Evolutionary conservation across 352 stramenopile genomes (phyloP), one percentile per base, ranked within the genome.

Genomic region (Globisporangium polare): DNA sequence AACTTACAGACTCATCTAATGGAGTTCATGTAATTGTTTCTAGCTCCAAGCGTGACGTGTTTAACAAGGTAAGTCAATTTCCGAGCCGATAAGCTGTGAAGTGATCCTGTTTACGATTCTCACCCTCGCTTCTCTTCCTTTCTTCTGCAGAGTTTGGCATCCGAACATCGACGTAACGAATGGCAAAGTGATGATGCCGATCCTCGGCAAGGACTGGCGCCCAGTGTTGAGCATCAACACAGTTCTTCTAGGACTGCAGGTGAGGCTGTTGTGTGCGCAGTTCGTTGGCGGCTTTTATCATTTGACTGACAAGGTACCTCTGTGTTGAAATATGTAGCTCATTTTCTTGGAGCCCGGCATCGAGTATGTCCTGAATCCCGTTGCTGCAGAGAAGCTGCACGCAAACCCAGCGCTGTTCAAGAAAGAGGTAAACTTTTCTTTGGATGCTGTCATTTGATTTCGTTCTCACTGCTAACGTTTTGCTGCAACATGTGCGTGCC

Each of bases 141-240:
- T 17, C 49, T 35, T 63, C 17, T 27, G 10, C 59, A 92, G 86
- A 68, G 79, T 90, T 22, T 95, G 86, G 86, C 86, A 95, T 76
- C 86, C 86, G 0, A 95, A 93, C 60, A 79, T 95, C 22, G 86
- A 95, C 63, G 62, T 83, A 3, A 47, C 77, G 5, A 90, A 79
- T 3, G 86, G 86, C 13, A 85, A 77, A 22, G 86, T 95, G 46
- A 95, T 95, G 86, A 91, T 95, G 71, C 67, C 86, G 33, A 95
- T 95, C 59, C 66, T 95, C 4, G 86, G 80, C 35, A 86, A 83
- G 18, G 86, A 95, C 65, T 95, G 86, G 86, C 79, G 86, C 4
- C 86, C 86, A 33, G 86, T 95, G 18, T 70, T 95, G 26, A 92
- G 75, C 35, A 93, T 95, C 71, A 95, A 92, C 60, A 89, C 86